These are phyloP conservation scores for Trametes versicolor DNA, from an alignment of 1,284 basidiomycete genomes.

Conservation along the genomic window DNA sequence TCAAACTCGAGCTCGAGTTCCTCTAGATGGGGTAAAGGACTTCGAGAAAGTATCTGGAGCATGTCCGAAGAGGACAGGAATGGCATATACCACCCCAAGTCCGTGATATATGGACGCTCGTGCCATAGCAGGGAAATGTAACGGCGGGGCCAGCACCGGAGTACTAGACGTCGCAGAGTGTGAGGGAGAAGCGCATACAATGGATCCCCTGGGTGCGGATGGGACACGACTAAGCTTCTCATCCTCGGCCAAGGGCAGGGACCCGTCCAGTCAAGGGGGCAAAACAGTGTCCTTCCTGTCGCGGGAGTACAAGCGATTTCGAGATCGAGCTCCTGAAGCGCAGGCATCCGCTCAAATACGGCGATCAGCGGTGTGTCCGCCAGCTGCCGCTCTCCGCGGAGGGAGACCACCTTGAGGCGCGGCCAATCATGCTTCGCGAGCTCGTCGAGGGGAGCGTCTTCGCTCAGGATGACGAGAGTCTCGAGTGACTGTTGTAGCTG, in stretches of 20 bases:
- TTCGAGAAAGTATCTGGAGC: not conserved
- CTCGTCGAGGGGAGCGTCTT: not conserved
- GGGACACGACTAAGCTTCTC: not conserved
- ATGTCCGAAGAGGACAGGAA: not conserved
- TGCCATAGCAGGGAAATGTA: not conserved
- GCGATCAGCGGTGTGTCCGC: not conserved
- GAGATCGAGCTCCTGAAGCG: not conserved
- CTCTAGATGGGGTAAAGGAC: not conserved
- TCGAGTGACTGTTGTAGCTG: not conserved
- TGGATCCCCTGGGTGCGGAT: slow-evolving; percentile 7
- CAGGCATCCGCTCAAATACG: not conserved
- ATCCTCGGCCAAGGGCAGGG: not conserved
- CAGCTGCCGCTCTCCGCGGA: not conserved
- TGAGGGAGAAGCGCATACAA: slow-evolving; percentile 1
- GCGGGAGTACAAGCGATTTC: not conserved
- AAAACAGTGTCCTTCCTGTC: not conserved
- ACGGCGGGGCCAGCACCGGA: slow-evolving; percentile 6
- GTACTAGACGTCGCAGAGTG: not conserved
- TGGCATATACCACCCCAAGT: not conserved
- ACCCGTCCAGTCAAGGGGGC: not conserved
- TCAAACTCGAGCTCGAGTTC: slow-evolving; percentile 1
- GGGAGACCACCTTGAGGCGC: not conserved
- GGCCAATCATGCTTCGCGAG: not conserved
- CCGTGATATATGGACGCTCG: not conserved
- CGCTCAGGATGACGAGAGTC: not conserved